A percentile compares a stretch with the other conserved stretches of the same genome.
phyloP scores from a whole-genome alignment of 140 eudicot genomes.

The Erigeron philadelphicus region DNA sequence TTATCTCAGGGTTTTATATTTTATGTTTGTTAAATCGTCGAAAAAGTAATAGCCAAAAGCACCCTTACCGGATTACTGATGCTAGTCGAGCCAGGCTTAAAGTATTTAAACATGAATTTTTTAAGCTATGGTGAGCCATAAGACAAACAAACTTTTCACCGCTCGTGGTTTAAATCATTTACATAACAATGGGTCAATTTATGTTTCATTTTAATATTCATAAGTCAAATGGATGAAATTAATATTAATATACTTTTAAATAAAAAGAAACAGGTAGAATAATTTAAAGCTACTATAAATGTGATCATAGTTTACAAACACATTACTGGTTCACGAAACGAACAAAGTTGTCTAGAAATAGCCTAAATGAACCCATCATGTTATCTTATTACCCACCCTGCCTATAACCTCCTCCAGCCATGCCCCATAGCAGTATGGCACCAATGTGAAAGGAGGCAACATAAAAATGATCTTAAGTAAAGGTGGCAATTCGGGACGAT shows the following conservation, averaged over 20 bases:
- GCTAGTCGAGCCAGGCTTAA: neutral
- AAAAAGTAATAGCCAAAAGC: neutral
- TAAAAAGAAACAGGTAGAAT: neutral
- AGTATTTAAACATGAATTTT: neutral
- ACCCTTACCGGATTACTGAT: neutral
- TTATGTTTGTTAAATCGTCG: neutral
- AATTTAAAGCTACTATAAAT: neutral
- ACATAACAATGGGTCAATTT: neutral
- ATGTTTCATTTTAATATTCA: neutral
- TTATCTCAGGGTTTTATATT: too few relatives aligned
- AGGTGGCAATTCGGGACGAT: too few relatives aligned
- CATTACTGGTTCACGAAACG: too few relatives aligned
- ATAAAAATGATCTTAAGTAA: too few relatives aligned
- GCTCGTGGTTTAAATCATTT: neutral
- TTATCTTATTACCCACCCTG: too few relatives aligned
- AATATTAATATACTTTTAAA: neutral
- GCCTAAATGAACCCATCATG: too few relatives aligned
- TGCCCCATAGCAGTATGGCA: too few relatives aligned
- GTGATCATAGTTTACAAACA: neutral
- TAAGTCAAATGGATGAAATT: neutral
- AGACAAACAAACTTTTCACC: neutral
- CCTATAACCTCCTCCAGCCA: too few relatives aligned
- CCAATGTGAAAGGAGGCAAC: too few relatives aligned
- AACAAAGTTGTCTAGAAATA: too few relatives aligned
- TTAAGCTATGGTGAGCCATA: conserved; percentile 4